Base-by-base conservation (phyloP, 257 asterid genomes). In the Fraxinus excelsior region DNA sequence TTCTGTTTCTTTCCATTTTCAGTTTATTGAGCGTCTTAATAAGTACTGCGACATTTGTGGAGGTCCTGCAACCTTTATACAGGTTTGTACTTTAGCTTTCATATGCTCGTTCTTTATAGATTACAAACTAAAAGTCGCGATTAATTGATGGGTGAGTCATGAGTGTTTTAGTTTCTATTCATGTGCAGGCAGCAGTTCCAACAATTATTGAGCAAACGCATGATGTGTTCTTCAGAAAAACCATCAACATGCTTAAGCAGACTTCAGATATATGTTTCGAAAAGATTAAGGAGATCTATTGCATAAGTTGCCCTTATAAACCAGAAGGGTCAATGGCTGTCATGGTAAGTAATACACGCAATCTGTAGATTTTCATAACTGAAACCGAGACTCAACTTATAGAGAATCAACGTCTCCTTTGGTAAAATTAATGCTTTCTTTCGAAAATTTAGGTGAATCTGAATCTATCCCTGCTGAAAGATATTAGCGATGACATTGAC, bases 21-120 rank as follows among this genome's bases (percentile, higher is more conserved):
- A 94, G 98, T 90, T 94, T 80, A 87, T 90, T 9, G 92, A 89
- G 81, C 94, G 92, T 42, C 85, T 94, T 40, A 89, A 89, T 87
- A 91, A 90, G 83, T 94, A 91, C 28, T 88, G 93, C 12, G 95
- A 94, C 85, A 90, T 90, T 65, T 83, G 87, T 80, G 96, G 97
- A 80, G 96, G 91, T 73, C 91, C 98, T 23, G 98, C 98, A 5
- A 91, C 97, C 21, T 94, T 94, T 84, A 90, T 91, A 72, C 98
- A 93, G 93, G 98, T 91, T 40, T 38, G 80, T 73, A 12, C 21
- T 67, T 73, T 21, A 35, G 65, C 21, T 16, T 40, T 76, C 72
- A 0, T 51, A 28, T 46, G 37, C 10, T 67, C 28, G 9, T 40
- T 60, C 34, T n/a, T 71, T 23, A 29, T 19, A 67, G 44, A 46